Evolutionary conservation across 1,284 basidiomycete species (phyloP).

Genomic region (Peniophora sp.): DNA sequence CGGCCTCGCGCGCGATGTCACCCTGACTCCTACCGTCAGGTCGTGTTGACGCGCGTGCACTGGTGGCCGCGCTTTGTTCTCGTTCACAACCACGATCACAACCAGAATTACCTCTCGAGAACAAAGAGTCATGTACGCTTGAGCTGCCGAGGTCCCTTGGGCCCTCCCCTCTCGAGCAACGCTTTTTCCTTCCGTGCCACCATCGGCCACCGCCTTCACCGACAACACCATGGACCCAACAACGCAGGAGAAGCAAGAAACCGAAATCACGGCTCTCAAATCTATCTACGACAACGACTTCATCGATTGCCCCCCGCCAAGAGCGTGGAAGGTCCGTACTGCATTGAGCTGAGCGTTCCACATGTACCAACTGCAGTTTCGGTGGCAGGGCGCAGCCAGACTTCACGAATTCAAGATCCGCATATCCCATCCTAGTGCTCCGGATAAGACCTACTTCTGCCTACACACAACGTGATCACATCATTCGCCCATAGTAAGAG

Average conservation of each 20-base stretch:
- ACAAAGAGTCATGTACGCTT: slow-evolving; percentile 48
- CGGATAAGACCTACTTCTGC: slow-evolving; percentile 50
- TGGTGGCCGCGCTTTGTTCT: too few species aligned
- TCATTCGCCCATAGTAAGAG: background rate
- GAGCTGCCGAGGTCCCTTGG: slow-evolving; percentile 65
- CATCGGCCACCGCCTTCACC: slow-evolving; percentile 10
- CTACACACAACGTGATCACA: slow-evolving; percentile 54
- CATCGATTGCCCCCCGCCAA: slow-evolving; percentile 52
- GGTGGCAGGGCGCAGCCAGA: slow-evolving; percentile 49
- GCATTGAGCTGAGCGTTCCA: background rate
- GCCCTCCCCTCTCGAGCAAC: slow-evolving; percentile 43
- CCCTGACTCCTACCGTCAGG: too few species aligned
- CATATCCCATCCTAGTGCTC: slow-evolving; percentile 52
- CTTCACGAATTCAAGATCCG: slow-evolving; percentile 68
- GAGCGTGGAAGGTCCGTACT: slow-evolving; percentile 69
- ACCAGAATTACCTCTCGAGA: background rate
- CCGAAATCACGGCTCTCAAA: slow-evolving; percentile 68
- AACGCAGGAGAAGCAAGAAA: slow-evolving; percentile 58
- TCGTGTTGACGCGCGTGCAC: too few species aligned
- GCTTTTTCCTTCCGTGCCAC: slow-evolving; percentile 15
- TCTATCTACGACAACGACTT: slow-evolving; percentile 75
- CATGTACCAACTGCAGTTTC: background rate
- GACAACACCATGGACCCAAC: background rate
- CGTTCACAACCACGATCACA: too few species aligned
- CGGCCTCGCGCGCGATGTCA: too few species aligned